Base-by-base conservation (phyloP, 2,329 filamentous ascomycete species). In the Alternaria longipes region DNA sequence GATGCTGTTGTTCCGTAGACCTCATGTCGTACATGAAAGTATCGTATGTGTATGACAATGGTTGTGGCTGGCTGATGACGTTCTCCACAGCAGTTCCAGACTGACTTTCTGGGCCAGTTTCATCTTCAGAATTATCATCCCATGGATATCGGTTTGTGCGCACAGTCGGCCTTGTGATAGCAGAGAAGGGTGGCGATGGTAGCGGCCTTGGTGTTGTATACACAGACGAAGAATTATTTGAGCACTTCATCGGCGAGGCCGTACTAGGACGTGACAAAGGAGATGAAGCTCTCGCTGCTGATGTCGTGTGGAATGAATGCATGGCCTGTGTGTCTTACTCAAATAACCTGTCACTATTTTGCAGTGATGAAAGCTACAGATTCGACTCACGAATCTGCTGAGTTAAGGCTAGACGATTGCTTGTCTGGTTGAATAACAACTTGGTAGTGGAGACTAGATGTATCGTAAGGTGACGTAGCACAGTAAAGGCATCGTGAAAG, bases 401-500 rank as follows among this genome's bases (percentile, higher is more conserved):
- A 49, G 42, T 47, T 36, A 16, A 12, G 14, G 32, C 32, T 36
- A 2, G 14, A 36, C 32, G 11, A 30, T 11, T 30, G 32, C 14
- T 14, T 36, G 32, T 16, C 12, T 36, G 32, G 32, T 36, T 5
- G 11, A 14, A 40, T 16, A 16, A n/a, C 7, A n/a, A 41, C 11
- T n/a, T 50, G 14, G 3, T 16, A 6, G 16, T 5, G 46, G 32
- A 24, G 20, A 34, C 4, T 24, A 8, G 26, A 56, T 22, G 7
- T 5, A 30, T 14, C 24, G 14, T 12, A 20, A 22, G 14, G 47
- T n/a, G 14, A n/a, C 14, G n/a, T 1, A 26, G 12, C 16, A 20
- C 18, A 49, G n/a, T 12, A 42, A 49, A 38, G 47, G 42, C 47
- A 16, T 36, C 36, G 42, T 61, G 47, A 34, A 47, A 32, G 32